Percentiles rank a stretch among this genome's conserved stretches.
Conservation (phyloP, 495 filamentous ascomycete species). For the Rhizodiscina lignyota region DNA sequence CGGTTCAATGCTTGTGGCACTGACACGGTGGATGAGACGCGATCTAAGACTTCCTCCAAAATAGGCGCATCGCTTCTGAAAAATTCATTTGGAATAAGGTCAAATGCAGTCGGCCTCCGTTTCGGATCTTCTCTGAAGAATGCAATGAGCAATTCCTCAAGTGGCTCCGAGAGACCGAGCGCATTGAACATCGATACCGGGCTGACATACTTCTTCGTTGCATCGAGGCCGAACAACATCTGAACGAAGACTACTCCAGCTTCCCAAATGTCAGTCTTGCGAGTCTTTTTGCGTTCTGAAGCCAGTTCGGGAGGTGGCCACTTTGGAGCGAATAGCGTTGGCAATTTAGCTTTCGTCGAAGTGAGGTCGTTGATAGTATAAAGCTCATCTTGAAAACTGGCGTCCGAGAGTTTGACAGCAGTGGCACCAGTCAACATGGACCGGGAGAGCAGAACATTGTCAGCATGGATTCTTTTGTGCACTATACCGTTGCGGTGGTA, state of each 20-base stretch:
- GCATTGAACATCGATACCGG: conserved; percentile 47
- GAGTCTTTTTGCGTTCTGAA: conserved; percentile 39
- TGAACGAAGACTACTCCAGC: conserved; percentile 79
- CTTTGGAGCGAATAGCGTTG: conserved; percentile 24
- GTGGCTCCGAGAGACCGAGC: conserved; percentile 52
- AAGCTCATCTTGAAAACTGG: conserved; percentile 47
- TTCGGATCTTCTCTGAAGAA: conserved; percentile 71
- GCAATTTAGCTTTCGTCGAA: conserved; percentile 20
- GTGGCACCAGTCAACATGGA: conserved; percentile 38
- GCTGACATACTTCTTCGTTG: conserved; percentile 60
- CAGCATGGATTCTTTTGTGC: conserved; percentile 61
- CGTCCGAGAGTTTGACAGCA: conserved; percentile 48
- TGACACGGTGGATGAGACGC: conserved; percentile 8
- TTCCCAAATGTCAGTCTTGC: conserved; percentile 90
- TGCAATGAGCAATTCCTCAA: conserved; percentile 63
- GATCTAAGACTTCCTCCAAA: conserved; percentile 13
- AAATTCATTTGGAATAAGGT: conserved; percentile 79
- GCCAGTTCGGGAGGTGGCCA: conserved; percentile 75
- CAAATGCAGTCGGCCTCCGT: conserved; percentile 77
- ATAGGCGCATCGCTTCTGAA: conserved; percentile 47
- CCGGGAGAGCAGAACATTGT: conserved; percentile 56
- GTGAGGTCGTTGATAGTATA: conserved; percentile 34
- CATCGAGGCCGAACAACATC: conserved; percentile 79
- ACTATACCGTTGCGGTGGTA: conserved; percentile 67
- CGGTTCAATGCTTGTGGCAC: conserved; percentile 3